A percentile compares a stretch with the other conserved stretches of the same genome.
Conservation (phyloP, 257 asterid species). For the Verbascum thapsus region DNA sequence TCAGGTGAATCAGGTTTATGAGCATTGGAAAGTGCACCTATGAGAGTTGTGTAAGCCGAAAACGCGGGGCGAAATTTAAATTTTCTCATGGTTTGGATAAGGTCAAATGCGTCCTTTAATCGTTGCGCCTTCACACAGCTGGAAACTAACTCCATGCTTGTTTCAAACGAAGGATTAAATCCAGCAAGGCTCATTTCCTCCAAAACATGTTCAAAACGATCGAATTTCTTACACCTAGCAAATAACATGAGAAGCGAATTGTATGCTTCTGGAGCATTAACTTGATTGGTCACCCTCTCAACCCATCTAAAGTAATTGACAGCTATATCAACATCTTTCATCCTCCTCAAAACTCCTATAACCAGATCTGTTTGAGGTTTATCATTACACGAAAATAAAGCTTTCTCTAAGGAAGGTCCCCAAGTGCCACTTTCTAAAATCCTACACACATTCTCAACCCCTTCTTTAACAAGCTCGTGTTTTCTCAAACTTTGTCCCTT, state of each 20-base stretch:
- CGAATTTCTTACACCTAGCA: constrained; percentile 61
- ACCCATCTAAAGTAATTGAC: constrained; percentile 77
- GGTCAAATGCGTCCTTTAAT: constrained; percentile 65
- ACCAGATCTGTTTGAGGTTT: constrained; percentile 56
- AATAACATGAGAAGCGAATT: constrained; percentile 71
- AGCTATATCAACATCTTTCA: constrained; percentile 67
- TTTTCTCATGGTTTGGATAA: constrained; percentile 80
- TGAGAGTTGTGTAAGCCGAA: constrained; percentile 90
- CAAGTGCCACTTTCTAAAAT: constrained; percentile 66
- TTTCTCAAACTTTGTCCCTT: constrained; percentile 38
- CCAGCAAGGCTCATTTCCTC: constrained; percentile 94
- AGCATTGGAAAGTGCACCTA: constrained; percentile 71
- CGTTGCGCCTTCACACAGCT: constrained; percentile 52
- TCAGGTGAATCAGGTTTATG: constrained; percentile 60
- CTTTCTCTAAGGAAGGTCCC: constrained; percentile 75
- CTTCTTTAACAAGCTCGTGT: constrained; percentile 37
- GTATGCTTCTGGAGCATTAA: constrained; percentile 69
- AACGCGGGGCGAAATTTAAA: constrained; percentile 84
- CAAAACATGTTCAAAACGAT: constrained; percentile 54
- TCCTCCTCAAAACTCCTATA: constrained; percentile 77
- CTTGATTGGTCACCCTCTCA: constrained; percentile 56
- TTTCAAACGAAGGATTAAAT: constrained; percentile 58
- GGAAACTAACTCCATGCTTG: constrained; percentile 63
- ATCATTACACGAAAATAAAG: constrained; percentile 50
- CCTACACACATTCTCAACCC: constrained; percentile 54